Base-by-base conservation (phyloP, 208 protist genomes). In the Crithidia fasciculata region DNA sequence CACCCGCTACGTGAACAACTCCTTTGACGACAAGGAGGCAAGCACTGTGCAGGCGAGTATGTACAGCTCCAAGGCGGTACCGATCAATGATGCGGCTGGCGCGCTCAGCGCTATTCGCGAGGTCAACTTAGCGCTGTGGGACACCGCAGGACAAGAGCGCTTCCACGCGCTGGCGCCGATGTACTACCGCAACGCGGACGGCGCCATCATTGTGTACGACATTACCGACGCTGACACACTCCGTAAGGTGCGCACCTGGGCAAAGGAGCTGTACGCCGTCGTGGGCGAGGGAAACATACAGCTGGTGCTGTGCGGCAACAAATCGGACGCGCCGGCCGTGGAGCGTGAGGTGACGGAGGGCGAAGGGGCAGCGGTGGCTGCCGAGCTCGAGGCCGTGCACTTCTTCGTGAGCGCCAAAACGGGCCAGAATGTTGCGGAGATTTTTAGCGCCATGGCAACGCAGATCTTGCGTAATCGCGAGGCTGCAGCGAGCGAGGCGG, bases 121-220 rank as follows among this genome's bases (percentile, higher is more conserved):
- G 75, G 92, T 95, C 41, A 80, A 90, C 50, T 92, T 99, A 82
- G 98, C 99, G 70, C 90, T 98, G 64, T 98, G 96, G 94, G 91
- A 98, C 69, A 97, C 92, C 2, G 93, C 89, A 18, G 99, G 99
- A 13, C 98, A 99, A 90, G 99, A 99, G 89, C 94, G 99, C n/a
- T 96, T 92, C 67, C 89, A 94, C 69, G 88, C 91, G 15, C 79
- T 97, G 39, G 87, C 81, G 10, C 91, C 91, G 6, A 94, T 97
- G 69, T 97, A 96, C 74, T 96, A 96, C 76, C 87, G 90, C 57
- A 87, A 93, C 69, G 85, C 88, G 0, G 72, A 91, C 45, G 91
- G 88, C 13, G 98, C 97, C 19, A 68, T 99, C 36, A 84, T 99
- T 0, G 97, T 99, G 13, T 99, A 99, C 74, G 98, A 99, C 76